Evolutionary conservation across 116 monocot species (phyloP).

Genomic region (Dioscorea cayenensis): DNA sequence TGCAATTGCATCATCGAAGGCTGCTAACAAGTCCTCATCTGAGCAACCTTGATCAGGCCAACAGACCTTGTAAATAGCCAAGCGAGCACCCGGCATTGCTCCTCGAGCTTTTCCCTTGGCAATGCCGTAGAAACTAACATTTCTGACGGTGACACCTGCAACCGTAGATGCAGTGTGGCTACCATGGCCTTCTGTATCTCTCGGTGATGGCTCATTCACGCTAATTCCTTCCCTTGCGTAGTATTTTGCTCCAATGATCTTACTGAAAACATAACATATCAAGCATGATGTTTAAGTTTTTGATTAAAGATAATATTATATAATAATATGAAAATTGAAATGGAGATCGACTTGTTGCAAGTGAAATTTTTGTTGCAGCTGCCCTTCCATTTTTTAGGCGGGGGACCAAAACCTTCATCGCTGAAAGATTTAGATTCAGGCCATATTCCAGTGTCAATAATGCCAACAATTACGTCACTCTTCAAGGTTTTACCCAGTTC

Average conservation of each 20-base stretch:
- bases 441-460: conserved; percentile 25
- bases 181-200: conserved; percentile 20
- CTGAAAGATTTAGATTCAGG: conserved; percentile 13
- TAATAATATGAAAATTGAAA: no score
- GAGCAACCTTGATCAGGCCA: background rate
- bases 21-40: background rate
- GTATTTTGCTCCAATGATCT: conserved; percentile 28
- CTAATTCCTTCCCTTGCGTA: background rate
- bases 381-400: conserved; percentile 16
- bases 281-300: no score
- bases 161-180: conserved; percentile 17
- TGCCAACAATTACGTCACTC: conserved; percentile 21
- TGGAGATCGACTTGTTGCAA: conserved; percentile 18
- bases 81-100: background rate
- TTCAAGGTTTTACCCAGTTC: background rate
- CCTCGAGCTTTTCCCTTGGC: background rate
- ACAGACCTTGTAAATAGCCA: background rate
- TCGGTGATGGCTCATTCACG: background rate
- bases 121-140: background rate
- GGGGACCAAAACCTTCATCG: conserved; percentile 19
- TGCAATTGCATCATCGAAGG: background rate
- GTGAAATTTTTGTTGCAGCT: conserved; percentile 10
- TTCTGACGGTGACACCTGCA: background rate
- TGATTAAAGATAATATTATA: no score
- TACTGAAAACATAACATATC: conserved; percentile 8